Base-by-base conservation (phyloP, 2,329 filamentous ascomycete genomes). In the Ophiostoma himal-ulmi region DNA sequence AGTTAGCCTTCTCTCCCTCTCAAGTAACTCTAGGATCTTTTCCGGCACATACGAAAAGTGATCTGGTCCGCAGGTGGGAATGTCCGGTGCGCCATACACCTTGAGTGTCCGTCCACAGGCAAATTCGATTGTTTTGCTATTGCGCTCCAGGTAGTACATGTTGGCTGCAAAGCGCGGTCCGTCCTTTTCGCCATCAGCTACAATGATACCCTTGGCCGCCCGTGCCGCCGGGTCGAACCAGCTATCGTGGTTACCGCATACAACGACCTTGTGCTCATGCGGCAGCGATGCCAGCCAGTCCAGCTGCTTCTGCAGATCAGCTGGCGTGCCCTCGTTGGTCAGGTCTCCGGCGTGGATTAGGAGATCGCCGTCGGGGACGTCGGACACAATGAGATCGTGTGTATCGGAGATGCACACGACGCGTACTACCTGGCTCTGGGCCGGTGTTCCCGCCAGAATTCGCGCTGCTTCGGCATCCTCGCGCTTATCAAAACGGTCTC, bases 391-490 rank as follows among this genome's bases (percentile, higher is more conserved):
- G 60, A 85, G 83, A 72, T 87, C 88, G 80, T 97, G 94, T 0
- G 94, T 97, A 80, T 97, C 94, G 11, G 93, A 94, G 73, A 97
- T 88, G 80, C 92, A 96, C 73, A 97, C 91, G 36, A 97, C 85
- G 72, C 89, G 88, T 76, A 97, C 86, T 8, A 34, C 36, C 36
- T 39, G 62, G 62, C 7, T 86, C 81, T 81, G 82, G 70, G 57
- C 17, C 26, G 57, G 30, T 3, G 8, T 4, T 30, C 26, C 8
- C 14, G 22, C 36, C 5, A 36, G 14, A 5, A 36, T 13, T 8
- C 26, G 14, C 26, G 20, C 44, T 6, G 36, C 44, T 34, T 44
- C 14, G 11, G 30, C 39, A 81, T 82, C 13, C 11, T 57, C 52
- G 11, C 22, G 20, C 39, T 11, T 5, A n/a, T 54, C 10, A 17